phyloP scores from a whole-genome alignment of 2,329 filamentous ascomycete genomes.

The Hirsutella minnesotensis region DNA sequence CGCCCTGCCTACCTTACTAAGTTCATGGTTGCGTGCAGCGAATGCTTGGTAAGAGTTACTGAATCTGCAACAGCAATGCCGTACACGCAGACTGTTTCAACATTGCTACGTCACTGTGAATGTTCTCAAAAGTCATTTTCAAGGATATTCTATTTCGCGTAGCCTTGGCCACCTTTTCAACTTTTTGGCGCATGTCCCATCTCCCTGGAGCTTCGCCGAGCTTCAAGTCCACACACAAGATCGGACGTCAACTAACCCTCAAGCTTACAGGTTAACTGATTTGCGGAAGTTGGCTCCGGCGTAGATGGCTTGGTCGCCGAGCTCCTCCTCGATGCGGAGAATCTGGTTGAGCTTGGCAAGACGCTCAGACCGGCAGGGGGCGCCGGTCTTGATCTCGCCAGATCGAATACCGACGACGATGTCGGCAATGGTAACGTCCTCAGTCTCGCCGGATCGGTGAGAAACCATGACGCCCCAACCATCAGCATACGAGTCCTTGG shows the following conservation, averaged over 20 bases:
- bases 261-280: conserved; percentile 68
- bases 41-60: too few species aligned
- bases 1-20: too few species aligned
- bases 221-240: too few species aligned
- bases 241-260: too few species aligned
- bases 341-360: conserved; percentile 99
- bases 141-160: too few species aligned
- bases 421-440: conserved; percentile 98
- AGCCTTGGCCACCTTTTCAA: too few species aligned
- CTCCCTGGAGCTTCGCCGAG: not conserved
- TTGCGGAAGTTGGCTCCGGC: conserved; percentile 88
- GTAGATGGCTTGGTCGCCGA: conserved; percentile 82
- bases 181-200: not conserved
- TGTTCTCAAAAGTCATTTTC: too few species aligned
- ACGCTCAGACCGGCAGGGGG: conserved; percentile 91
- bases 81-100: too few species aligned
- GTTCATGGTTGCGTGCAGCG: too few species aligned
- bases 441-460: conserved; percentile 97
- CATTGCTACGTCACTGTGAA: too few species aligned
- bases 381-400: conserved; percentile 98
- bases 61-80: too few species aligned
- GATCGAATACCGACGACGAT: conserved; percentile 93
- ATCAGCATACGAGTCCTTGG: conserved; percentile 94
- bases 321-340: conserved; percentile 98
- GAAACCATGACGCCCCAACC: conserved; percentile 99